Conservation (phyloP, 331 rosid species). For the Spiraea crenata region DNA sequence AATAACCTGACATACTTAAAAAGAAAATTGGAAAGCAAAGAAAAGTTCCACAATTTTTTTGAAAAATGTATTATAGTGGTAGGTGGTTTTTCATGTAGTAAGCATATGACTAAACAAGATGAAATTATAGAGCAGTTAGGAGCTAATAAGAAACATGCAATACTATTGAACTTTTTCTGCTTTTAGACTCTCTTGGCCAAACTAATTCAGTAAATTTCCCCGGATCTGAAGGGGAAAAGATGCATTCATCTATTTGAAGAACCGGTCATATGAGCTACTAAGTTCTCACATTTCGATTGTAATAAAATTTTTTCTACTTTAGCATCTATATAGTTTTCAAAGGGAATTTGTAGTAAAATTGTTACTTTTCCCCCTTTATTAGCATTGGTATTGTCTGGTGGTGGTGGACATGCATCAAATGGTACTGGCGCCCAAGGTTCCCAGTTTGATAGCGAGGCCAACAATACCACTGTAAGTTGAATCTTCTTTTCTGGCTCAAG, state of each 20-base stretch:
- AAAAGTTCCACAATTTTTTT: too few species aligned
- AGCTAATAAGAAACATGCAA: too few species aligned
- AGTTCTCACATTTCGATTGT: too few species aligned
- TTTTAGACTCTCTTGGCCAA: not conserved
- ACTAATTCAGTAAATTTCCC: not conserved
- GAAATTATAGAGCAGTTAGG: too few species aligned
- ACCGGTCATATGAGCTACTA: not conserved
- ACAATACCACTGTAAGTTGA: conserved; percentile 84
- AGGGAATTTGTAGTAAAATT: conserved; percentile 2
- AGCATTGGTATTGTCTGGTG: conserved; percentile 85
- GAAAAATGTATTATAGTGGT: not conserved
- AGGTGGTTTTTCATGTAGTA: not conserved
- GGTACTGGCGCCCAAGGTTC: conserved; percentile 68
- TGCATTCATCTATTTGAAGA: not conserved
- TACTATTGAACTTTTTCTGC: not conserved
- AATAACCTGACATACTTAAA: too few species aligned
- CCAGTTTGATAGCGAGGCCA: conserved; percentile 73
- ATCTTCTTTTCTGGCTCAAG: conserved; percentile 18
- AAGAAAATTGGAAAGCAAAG: too few species aligned
- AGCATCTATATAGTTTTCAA: not conserved
- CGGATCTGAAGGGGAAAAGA: not conserved
- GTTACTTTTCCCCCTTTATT: conserved; percentile 14
- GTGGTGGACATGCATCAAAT: conserved; percentile 83
- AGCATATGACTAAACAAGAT: too few species aligned
- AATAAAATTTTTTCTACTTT: not conserved